phyloP scores from a whole-genome alignment of 1,284 basidiomycete species.

The Microbotryum violaceum region DNA sequence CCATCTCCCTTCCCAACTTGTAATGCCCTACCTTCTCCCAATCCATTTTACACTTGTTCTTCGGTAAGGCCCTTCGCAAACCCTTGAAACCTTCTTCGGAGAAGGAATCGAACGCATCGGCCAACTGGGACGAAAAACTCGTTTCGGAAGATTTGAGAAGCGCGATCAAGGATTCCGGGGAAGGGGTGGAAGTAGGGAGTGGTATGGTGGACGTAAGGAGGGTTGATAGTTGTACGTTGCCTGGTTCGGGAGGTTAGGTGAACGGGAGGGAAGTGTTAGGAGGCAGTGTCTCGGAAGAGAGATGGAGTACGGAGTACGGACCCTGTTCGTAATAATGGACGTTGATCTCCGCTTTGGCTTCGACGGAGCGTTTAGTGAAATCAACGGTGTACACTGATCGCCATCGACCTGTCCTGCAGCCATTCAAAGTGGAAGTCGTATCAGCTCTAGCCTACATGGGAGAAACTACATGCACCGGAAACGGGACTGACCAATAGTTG shows the following conservation, averaged over 20 bases:
- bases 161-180: conserved; percentile 67
- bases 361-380: conserved; percentile 36
- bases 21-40: conserved; percentile 76
- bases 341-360: conserved; percentile 63
- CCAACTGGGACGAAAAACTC: conserved; percentile 65
- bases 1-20: conserved; percentile 72
- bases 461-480: not conserved
- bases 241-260: conserved; percentile 1
- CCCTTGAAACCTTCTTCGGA: conserved; percentile 86
- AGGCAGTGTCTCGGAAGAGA: no score
- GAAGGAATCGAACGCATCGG: conserved; percentile 73
- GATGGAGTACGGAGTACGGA: conserved; percentile 43
- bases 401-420: conserved; percentile 71
- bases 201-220: conserved; percentile 58
- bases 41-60: conserved; percentile 49
- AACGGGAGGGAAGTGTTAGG: no score
- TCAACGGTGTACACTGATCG: conserved; percentile 51
- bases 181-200: conserved; percentile 46
- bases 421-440: not conserved
- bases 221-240: conserved; percentile 77
- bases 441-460: not conserved
- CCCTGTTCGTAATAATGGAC: conserved; percentile 96
- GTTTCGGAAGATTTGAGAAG: conserved; percentile 65
- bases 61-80: conserved; percentile 73
- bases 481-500: conserved; percentile 59